Evolutionary conservation across 352 stramenopile genomes (phyloP).

Genomic region (Globisporangium yorkense): DNA sequence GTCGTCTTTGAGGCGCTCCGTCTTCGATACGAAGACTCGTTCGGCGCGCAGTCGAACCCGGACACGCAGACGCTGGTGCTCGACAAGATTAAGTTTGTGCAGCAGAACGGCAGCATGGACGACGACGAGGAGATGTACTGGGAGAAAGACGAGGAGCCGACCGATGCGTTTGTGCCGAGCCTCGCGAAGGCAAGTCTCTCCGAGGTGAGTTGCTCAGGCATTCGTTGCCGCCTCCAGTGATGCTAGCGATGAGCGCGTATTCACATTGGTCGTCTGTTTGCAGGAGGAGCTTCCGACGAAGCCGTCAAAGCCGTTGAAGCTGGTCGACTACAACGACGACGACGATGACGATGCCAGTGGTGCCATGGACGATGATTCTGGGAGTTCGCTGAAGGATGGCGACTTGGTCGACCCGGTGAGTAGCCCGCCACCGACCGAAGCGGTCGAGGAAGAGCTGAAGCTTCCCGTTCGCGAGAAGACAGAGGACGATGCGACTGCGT

Average conservation of each 20-base stretch:
- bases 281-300: slow-evolving; percentile 43
- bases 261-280: slow-evolving; percentile 5
- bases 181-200: slow-evolving; percentile 34
- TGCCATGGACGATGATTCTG: slow-evolving; percentile 27
- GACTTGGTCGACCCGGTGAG: slow-evolving; percentile 15
- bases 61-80: slow-evolving; percentile 15
- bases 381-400: slow-evolving; percentile 26
- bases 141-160: slow-evolving; percentile 59
- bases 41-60: slow-evolving; percentile 21
- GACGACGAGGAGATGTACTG: slow-evolving; percentile 78
- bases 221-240: neutral
- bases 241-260: neutral
- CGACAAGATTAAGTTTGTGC: slow-evolving; percentile 49
- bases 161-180: slow-evolving; percentile 26
- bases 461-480: slow-evolving; percentile 52
- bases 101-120: slow-evolving; percentile 44
- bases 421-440: slow-evolving; percentile 18
- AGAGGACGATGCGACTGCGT: slow-evolving; percentile 40
- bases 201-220: slow-evolving; percentile 29
- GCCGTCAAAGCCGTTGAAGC: slow-evolving; percentile 58
- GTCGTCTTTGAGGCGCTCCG: slow-evolving; percentile 72
- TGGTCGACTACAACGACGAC: slow-evolving; percentile 71
- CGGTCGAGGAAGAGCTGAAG: slow-evolving; percentile 41
- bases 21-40: slow-evolving; percentile 44
- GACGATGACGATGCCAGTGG: slow-evolving; percentile 43